A percentile compares a stretch with the other conserved stretches of the same genome.
Conservation (phyloP, 148 eudicot species). For the Fagopyrum tataricum region DNA sequence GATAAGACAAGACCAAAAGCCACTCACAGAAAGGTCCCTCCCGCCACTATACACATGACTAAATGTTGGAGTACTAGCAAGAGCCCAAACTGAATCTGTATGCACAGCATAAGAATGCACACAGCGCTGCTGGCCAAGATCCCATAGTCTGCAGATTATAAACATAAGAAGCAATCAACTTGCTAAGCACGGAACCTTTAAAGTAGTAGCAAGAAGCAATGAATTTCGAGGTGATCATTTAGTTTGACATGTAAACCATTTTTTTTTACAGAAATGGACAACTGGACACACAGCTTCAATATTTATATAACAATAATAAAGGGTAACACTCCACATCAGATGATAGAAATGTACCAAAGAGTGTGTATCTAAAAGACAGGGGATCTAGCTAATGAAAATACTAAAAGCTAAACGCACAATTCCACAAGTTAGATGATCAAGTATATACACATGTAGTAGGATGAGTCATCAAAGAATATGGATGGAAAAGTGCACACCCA, state of each 20-base stretch:
- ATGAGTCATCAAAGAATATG: not conserved
- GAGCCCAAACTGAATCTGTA: conserved; percentile 99
- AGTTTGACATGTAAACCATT: not conserved
- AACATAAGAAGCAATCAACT: not conserved
- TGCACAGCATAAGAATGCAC: conserved; percentile 98
- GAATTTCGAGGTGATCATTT: not conserved
- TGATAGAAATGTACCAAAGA: not conserved
- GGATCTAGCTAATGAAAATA: not conserved
- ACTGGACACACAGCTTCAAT: conserved; percentile 1
- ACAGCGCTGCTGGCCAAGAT: conserved; percentile 98
- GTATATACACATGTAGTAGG: not conserved
- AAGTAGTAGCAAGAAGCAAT: conserved; percentile 1
- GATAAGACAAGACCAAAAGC: not conserved
- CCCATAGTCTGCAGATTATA: conserved; percentile 62
- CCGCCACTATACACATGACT: conserved; percentile 99
- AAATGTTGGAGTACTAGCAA: conserved; percentile 82
- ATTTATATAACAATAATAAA: not conserved
- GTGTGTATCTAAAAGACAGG: not conserved
- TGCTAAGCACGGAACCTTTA: not conserved
- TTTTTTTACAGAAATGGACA: not conserved
- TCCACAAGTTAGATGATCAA: not conserved
- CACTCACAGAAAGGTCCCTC: conserved; percentile 89
- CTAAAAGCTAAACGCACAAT: not conserved
- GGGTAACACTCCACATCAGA: not conserved
- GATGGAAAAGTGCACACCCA: not conserved